These are phyloP conservation scores for Globisporangium yorkense DNA, from an alignment of 352 stramenopile genomes.

Conservation along the genomic window DNA sequence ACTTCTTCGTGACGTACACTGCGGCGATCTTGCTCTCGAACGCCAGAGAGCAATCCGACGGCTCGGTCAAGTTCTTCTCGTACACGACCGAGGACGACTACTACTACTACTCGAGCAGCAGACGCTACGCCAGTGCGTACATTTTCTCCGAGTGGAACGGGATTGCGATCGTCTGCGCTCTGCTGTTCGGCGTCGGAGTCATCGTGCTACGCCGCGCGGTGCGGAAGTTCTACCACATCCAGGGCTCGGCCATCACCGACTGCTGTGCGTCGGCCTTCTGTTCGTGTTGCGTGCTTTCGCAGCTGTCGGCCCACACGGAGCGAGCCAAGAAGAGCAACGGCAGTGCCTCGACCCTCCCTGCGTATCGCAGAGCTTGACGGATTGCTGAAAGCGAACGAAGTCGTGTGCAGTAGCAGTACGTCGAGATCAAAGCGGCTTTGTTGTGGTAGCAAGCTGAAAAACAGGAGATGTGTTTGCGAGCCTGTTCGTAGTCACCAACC, in stretches of 20 bases:
- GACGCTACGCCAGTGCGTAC: too few species aligned
- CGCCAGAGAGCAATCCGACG: not conserved
- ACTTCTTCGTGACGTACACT: slow-evolving; percentile 5
- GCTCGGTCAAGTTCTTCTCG: too few species aligned
- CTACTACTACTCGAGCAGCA: not conserved
- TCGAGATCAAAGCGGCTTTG: too few species aligned
- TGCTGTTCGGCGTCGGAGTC: not conserved
- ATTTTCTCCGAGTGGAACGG: not conserved
- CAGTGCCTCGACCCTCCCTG: not conserved
- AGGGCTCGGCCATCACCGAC: slow-evolving; percentile 9
- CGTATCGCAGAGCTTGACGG: not conserved
- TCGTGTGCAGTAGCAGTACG: too few species aligned
- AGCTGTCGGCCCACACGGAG: slow-evolving; percentile 21
- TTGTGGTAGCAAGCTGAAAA: too few species aligned
- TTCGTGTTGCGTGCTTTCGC: slow-evolving; percentile 18
- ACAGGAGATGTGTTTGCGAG: too few species aligned
- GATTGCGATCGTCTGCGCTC: not conserved
- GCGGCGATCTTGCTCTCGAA: not conserved
- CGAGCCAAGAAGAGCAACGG: not conserved
- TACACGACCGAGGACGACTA: not conserved
- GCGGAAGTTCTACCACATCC: slow-evolving; percentile 7
- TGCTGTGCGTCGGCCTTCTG: slow-evolving; percentile 14
- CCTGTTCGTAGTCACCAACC: too few species aligned
- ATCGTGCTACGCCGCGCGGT: not conserved
- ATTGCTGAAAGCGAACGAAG: too few species aligned